A percentile compares a stretch with the other conserved stretches of the same genome.
Evolutionary conservation across 2,329 filamentous ascomycete species (phyloP).

Genomic region (Teratosphaeria destructans): DNA sequence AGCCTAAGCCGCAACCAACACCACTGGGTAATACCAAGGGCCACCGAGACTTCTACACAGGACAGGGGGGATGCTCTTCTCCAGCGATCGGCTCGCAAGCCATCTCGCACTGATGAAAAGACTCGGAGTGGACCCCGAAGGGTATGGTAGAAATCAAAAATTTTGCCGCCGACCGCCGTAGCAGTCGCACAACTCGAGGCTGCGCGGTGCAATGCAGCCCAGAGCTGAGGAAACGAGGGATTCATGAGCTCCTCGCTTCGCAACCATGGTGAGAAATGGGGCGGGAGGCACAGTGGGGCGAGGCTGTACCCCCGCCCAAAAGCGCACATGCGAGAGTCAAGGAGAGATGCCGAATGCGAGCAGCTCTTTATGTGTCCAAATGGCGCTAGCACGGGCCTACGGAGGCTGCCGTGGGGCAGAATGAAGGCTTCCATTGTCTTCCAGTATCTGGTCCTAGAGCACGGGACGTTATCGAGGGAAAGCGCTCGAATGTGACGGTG

Average conservation of each 20-base stretch:
- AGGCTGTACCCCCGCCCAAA: no score
- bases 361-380: background rate
- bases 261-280: background rate
- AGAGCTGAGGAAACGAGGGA: background rate
- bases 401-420: background rate
- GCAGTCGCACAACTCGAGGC: background rate
- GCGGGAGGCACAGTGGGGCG: no score
- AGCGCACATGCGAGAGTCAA: background rate
- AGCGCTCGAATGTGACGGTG: no score
- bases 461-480: no score
- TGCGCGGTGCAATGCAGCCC: background rate
- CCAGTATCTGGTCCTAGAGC: no score
- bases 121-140: background rate
- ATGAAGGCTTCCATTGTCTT: no score
- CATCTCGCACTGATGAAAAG: background rate
- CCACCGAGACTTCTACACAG: no score
- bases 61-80: background rate
- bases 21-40: background rate
- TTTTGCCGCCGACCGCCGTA: no score
- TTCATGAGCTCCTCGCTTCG: background rate
- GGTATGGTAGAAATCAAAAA: background rate
- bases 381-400: background rate
- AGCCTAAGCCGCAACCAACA: background rate
- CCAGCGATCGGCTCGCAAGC: background rate
- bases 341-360: background rate